Evolutionary conservation across 2,329 filamentous ascomycete genomes (phyloP).

Genomic region (Metarhizium anisopliae): DNA sequence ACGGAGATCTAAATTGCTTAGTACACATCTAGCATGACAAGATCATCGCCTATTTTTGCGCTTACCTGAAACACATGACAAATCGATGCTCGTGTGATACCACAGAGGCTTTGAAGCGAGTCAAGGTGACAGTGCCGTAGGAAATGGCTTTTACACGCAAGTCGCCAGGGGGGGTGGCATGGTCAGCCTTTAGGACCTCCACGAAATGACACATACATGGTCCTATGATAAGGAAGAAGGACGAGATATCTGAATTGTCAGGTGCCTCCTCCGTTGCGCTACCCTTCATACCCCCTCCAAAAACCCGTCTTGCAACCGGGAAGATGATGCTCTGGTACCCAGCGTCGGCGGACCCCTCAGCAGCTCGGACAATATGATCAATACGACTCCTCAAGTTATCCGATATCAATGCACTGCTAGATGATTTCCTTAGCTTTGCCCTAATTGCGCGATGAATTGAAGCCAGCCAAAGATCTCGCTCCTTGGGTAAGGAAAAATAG

Average conservation of each 20-base stretch:
- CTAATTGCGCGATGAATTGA: constrained; percentile 35
- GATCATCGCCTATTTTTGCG: background rate
- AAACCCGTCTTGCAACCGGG: constrained; percentile 40
- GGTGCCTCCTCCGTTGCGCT: constrained; percentile 33
- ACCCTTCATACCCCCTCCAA: constrained; percentile 29
- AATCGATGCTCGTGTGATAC: constrained; percentile 46
- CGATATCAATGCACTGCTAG: constrained; percentile 29
- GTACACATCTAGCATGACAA: background rate
- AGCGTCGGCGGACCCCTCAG: constrained; percentile 25
- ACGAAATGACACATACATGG: constrained; percentile 44
- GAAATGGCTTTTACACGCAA: constrained; percentile 39
- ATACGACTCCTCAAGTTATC: constrained; percentile 39
- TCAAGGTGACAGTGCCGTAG: constrained; percentile 44
- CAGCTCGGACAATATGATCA: constrained; percentile 33
- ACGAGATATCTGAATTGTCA: constrained; percentile 39
- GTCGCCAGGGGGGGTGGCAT: constrained; percentile 33
- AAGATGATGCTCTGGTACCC: constrained; percentile 33
- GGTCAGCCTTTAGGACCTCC: constrained; percentile 37
- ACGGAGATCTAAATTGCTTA: constrained; percentile 24
- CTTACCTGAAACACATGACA: constrained; percentile 44
- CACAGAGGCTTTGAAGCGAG: constrained; percentile 41
- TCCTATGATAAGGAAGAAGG: constrained; percentile 46
- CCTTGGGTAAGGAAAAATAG: constrained; percentile 38
- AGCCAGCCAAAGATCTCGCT: constrained; percentile 41
- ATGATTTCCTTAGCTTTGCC: constrained; percentile 25